Base-by-base conservation (phyloP, 2,329 filamentous ascomycete species). In the Onygenales sp. region DNA sequence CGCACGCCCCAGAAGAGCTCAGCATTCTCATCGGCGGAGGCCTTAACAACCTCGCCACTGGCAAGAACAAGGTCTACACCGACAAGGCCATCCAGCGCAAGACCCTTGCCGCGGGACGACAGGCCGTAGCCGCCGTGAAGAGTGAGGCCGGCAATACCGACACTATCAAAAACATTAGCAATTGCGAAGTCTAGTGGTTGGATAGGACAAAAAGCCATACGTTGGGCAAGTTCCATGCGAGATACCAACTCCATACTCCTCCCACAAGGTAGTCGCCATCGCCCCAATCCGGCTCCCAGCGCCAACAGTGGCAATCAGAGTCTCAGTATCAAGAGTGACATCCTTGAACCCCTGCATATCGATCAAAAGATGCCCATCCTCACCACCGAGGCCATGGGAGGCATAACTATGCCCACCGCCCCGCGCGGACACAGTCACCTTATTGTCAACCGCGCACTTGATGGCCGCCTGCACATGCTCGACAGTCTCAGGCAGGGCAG, bases 381-480 rank as follows among this genome's bases (percentile, higher is more conserved):
- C 46, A 7, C 62, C 62, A 5, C 61, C 61, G 4, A 58, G 45
- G 43, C 51, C 56, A 55, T 43, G 31, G 11, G 43, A 52, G 0
- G 72, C 77, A 60, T 77, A 80, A 31, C 70, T 73, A 59, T 79
- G 77, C 0, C 77, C 77, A 11, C 77, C 77, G n/a, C 70, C 67
- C 56, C 74, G 74, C 3, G 76, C 67, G 34, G 74, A 74, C 4
- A 80, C 72, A 44, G 75, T 73, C n/a, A 77, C 61, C 6, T 63
- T 60, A 42, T 63, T 56, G 36, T 67, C 58, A 3, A 61, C 58
- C 2, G 72, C 77, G 53, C 74, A 78, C 21, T 61, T 59, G n/a
- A 79, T 67, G 3, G 74, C 70, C 6, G 65, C 65, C 10, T 70
- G 63, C 31, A 78, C 67, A 2, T 77, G 69, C 13, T 65, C 53